These are phyloP conservation scores for Gilbertella persicaria DNA, from an alignment of 371 early-diverging fungal species.

Conservation along the genomic window DNA sequence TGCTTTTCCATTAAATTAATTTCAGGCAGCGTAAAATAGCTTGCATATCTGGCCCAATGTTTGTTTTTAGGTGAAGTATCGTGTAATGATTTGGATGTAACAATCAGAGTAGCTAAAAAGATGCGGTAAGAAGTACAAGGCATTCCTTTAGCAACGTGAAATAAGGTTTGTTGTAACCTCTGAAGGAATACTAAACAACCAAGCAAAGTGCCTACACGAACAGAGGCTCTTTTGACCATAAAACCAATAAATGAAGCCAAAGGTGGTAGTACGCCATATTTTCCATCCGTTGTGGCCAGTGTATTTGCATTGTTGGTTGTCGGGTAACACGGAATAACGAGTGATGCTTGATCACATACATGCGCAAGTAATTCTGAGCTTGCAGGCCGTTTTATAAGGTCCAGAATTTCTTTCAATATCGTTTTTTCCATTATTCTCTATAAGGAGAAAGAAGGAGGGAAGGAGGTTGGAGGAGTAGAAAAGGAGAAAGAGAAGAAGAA, in stretches of 20 bases:
- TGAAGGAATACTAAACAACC: slow-evolving; percentile 61
- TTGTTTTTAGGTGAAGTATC: slow-evolving; percentile 80
- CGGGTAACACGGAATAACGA: slow-evolving; percentile 26
- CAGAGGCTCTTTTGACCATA: slow-evolving; percentile 54
- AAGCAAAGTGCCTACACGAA: slow-evolving; percentile 60
- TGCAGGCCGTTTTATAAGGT: slow-evolving; percentile 16
- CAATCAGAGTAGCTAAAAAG: slow-evolving; percentile 74
- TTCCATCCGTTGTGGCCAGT: not conserved
- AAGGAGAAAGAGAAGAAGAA: not conserved
- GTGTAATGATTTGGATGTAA: slow-evolving; percentile 71
- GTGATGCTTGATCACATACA: slow-evolving; percentile 16
- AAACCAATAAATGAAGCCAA: slow-evolving; percentile 18
- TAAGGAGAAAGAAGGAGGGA: not conserved
- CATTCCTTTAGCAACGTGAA: slow-evolving; percentile 54
- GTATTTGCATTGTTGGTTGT: not conserved
- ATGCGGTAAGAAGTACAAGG: slow-evolving; percentile 62
- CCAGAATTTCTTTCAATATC: slow-evolving; percentile 12
- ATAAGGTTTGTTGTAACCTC: slow-evolving; percentile 50
- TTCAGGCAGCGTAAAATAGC: slow-evolving; percentile 70
- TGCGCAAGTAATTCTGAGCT: slow-evolving; percentile 14
- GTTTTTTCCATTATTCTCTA: slow-evolving; percentile 10
- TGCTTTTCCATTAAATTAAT: slow-evolving; percentile 84
- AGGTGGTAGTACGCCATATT: slow-evolving; percentile 5
- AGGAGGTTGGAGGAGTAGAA: not conserved
- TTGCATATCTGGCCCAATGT: slow-evolving; percentile 76